phyloP scores from a whole-genome alignment of 2,329 filamentous ascomycete species.

The Aspergillus spinulosporus region DNA sequence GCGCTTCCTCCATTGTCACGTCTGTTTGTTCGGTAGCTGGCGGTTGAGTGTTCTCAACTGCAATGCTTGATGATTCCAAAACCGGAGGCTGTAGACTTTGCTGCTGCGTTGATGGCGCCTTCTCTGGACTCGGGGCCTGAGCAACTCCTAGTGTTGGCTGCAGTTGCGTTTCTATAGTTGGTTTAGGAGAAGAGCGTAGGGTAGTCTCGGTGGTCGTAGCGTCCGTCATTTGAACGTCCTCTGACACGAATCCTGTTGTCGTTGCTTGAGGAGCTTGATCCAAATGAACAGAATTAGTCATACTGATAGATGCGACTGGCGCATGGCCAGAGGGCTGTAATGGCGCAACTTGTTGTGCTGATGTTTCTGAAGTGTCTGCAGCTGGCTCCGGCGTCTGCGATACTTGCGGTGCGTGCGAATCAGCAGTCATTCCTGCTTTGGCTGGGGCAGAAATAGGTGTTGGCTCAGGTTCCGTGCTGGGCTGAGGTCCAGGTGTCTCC shows the following conservation, averaged over 20 bases:
- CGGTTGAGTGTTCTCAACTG: background rate
- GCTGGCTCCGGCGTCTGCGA: constrained; percentile 6
- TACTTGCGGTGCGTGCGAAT: constrained; percentile 3
- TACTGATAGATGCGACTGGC: constrained; percentile 1
- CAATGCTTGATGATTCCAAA: background rate
- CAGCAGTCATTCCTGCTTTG: constrained; percentile 5
- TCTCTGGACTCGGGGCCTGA: constrained; percentile 5
- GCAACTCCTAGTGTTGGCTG: constrained; percentile 4
- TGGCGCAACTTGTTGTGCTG: background rate
- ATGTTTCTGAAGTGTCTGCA: constrained; percentile 6
- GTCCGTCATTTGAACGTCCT: constrained; percentile 24
- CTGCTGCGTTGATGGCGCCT: constrained; percentile 7
- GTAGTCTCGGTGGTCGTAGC: constrained; percentile 6
- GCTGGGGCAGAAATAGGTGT: constrained; percentile 8
- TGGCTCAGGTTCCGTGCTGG: constrained; percentile 23
- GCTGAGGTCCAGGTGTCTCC: constrained; percentile 36
- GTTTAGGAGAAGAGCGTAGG: constrained; percentile 1
- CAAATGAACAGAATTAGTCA: background rate
- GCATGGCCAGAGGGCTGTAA: constrained; percentile 4
- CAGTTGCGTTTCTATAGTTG: background rate
- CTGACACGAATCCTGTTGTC: background rate
- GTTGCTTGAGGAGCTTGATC: constrained; percentile 6
- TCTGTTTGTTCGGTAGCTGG: constrained; percentile 10
- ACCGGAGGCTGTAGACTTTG: background rate
- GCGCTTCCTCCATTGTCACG: constrained; percentile 14